Evolutionary conservation across 2,329 filamentous ascomycete genomes (phyloP).

Genomic region (Arthrinium puccinioides): DNA sequence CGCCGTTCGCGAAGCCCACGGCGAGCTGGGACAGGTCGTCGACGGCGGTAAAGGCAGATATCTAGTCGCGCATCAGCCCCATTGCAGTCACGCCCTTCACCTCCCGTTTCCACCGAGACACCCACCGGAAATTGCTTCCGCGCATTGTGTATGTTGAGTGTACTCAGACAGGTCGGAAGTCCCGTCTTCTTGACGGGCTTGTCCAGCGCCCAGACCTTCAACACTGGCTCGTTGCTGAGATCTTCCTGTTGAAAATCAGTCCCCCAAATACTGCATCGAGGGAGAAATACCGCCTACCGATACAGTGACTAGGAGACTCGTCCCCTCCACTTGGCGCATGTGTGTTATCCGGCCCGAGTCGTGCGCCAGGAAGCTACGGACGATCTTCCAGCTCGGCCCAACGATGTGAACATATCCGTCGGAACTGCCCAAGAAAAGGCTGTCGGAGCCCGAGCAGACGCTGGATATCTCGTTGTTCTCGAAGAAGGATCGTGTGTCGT

Average conservation of each 20-base stretch:
- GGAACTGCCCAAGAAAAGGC: conserved; percentile 78
- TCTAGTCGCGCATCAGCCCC: conserved; percentile 32
- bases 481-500: conserved; percentile 71
- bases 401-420: conserved; percentile 85
- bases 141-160: conserved; percentile 78
- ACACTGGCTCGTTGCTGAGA: conserved; percentile 73
- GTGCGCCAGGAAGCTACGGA: conserved; percentile 81
- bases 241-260: conserved; percentile 58
- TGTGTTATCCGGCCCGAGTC: conserved; percentile 76
- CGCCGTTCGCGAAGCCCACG: conserved; percentile 91
- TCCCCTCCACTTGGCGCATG: conserved; percentile 86
- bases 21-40: conserved; percentile 89
- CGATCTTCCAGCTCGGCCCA: conserved; percentile 77
- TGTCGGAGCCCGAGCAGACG: conserved; percentile 80
- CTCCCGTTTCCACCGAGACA: conserved; percentile 1
- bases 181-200: conserved; percentile 92
- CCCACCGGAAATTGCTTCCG: conserved; percentile 84
- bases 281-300: conserved; percentile 49
- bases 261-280: no score
- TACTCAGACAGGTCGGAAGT: conserved; percentile 79
- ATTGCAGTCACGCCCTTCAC: no score
- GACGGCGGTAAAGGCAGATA: conserved; percentile 81
- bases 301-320: conserved; percentile 76
- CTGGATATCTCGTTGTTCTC: conserved; percentile 78
- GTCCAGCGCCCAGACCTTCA: conserved; percentile 98